Conservation (phyloP, 2,329 filamentous ascomycete species). For the Neofusicoccum laricinum region DNA sequence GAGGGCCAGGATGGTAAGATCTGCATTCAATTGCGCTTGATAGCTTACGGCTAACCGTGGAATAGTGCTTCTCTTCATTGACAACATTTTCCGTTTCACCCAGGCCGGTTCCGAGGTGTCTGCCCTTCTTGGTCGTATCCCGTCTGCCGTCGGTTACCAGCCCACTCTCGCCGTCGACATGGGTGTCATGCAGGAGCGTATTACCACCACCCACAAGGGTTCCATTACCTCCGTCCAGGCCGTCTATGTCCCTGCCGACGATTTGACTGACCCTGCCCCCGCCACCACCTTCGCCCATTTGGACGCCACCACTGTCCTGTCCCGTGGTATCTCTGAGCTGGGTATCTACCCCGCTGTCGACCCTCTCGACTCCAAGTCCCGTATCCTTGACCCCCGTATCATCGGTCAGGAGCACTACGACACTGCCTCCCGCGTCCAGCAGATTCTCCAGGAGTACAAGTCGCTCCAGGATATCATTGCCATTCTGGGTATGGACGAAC, state of each 20-base stretch:
- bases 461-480: conserved; percentile 99
- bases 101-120: conserved; percentile 99
- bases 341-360: conserved; percentile 99
- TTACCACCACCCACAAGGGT: conserved; percentile 98
- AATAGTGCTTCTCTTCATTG: conserved; percentile 94
- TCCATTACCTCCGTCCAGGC: conserved; percentile 99
- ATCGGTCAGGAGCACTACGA: conserved; percentile 98
- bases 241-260: conserved; percentile 99
- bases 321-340: conserved; percentile 99
- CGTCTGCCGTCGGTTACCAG: conserved; percentile 99
- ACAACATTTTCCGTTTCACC: conserved; percentile 99
- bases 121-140: conserved; percentile 98
- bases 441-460: conserved; percentile 99
- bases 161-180: conserved; percentile 98
- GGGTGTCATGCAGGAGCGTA: conserved; percentile 99
- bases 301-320: conserved; percentile 99
- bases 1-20: conserved; percentile 81
- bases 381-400: conserved; percentile 98
- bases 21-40: neutral
- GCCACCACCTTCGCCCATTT: conserved; percentile 99
- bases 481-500: conserved; percentile 99
- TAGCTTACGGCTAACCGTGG: conserved; percentile 25
- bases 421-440: conserved; percentile 90
- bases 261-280: conserved; percentile 99
- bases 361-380: conserved; percentile 98